Conservation (phyloP, 2,329 filamentous ascomycete species). For the Phyllosticta citriasiana region DNA sequence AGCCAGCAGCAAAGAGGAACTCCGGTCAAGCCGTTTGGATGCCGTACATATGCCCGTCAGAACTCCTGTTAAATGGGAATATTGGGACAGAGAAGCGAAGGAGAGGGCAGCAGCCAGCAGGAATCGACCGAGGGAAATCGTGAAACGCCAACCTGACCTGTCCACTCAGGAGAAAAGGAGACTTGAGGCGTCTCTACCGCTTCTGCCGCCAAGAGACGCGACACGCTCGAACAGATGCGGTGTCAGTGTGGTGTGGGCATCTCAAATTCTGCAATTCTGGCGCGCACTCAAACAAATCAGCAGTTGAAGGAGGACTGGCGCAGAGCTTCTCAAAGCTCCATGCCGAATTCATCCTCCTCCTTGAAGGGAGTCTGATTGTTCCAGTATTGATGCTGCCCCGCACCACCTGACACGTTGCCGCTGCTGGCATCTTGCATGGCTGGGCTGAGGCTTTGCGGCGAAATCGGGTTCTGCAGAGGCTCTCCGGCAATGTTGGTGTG, state of each 20-base stretch:
- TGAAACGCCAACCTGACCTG: background rate
- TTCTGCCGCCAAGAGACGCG: background rate
- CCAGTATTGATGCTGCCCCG: constrained; percentile 31
- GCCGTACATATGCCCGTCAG: background rate
- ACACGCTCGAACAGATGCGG: background rate
- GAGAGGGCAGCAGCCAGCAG: background rate
- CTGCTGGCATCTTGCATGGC: constrained; percentile 56
- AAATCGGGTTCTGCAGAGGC: constrained; percentile 47
- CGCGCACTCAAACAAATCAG: constrained; percentile 6
- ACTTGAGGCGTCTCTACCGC: background rate
- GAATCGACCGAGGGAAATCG: background rate
- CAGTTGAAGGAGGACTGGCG: background rate
- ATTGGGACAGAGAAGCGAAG: background rate
- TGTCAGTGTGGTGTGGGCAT: constrained; percentile 8
- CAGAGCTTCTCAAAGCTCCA: constrained; percentile 46
- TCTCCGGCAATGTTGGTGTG: constrained; percentile 90
- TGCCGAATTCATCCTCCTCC: constrained; percentile 84
- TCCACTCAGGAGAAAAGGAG: background rate
- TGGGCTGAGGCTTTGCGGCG: constrained; percentile 47
- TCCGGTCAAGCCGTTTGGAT: background rate
- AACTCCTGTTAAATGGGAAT: background rate
- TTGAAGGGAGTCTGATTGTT: constrained; percentile 48
- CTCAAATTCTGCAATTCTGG: constrained; percentile 11
- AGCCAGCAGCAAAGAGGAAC: background rate
- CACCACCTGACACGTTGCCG: constrained; percentile 30